Percentiles rank a stretch among this genome's conserved stretches.
These are phyloP conservation scores for Sphagnum fallax DNA, from an alignment of 228 moss, liverwort and hornwort genomes.

Conservation along the genomic window DNA sequence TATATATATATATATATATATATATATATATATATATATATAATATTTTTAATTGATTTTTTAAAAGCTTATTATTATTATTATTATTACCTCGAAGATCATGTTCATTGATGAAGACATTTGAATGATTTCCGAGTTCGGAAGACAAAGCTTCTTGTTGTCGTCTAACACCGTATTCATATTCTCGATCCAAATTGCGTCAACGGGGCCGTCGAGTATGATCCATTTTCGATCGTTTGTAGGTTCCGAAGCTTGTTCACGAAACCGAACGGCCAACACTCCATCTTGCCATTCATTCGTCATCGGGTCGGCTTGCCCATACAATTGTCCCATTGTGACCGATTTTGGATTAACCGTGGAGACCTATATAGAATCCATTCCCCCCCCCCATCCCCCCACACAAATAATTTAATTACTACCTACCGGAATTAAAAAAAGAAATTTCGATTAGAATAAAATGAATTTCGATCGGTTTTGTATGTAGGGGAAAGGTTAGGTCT, in stretches of 20 bases:
- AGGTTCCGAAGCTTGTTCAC: slow-evolving; percentile 76
- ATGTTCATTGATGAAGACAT: slow-evolving; percentile 95
- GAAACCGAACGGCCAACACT: slow-evolving; percentile 69
- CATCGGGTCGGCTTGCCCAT: slow-evolving; percentile 62
- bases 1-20: too few species aligned
- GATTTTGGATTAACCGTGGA: slow-evolving; percentile 83
- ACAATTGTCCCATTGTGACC: slow-evolving; percentile 89
- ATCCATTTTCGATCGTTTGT: slow-evolving; percentile 87
- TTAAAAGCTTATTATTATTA: too few species aligned
- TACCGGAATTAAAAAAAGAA: too few species aligned
- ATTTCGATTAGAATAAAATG: too few species aligned
- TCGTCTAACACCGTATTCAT: slow-evolving; percentile 96
- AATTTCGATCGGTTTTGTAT: too few species aligned
- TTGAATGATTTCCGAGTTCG: slow-evolving; percentile 91
- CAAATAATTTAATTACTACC: too few species aligned
- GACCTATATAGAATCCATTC: slow-evolving; percentile 24
- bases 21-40: too few species aligned
- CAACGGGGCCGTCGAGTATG: slow-evolving; percentile 79
- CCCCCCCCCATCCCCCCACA: background rate
- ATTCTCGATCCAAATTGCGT: slow-evolving; percentile 97
- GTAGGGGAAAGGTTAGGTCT: too few species aligned
- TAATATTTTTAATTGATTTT: too few species aligned
- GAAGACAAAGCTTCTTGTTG: slow-evolving; percentile 88
- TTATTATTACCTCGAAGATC: slow-evolving; percentile 77
- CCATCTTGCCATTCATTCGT: slow-evolving; percentile 85